Percentiles rank a stretch among this genome's conserved stretches.
These are phyloP conservation scores for Sporothrix luriei DNA, from an alignment of 2,329 filamentous ascomycete genomes.

Conservation along the genomic window DNA sequence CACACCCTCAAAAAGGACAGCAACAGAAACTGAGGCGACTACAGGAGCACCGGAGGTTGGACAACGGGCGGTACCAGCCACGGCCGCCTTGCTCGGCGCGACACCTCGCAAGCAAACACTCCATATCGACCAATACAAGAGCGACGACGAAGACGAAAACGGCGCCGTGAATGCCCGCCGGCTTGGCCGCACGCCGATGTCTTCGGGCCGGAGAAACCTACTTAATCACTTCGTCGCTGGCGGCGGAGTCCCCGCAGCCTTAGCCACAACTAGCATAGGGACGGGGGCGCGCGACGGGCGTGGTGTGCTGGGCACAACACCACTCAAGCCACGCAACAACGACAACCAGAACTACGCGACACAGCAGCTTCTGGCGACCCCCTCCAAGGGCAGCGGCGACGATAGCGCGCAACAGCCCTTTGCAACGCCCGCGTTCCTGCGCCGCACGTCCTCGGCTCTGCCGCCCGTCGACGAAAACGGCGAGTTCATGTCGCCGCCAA, in stretches of 20 bases:
- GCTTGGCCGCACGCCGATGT: constrained; percentile 55
- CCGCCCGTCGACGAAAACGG: constrained; percentile 60
- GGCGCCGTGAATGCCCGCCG: constrained; percentile 41
- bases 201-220: constrained; percentile 61
- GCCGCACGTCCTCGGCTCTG: constrained; percentile 53
- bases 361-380: constrained; percentile 14
- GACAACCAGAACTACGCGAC: constrained; percentile 40
- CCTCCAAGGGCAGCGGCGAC: constrained; percentile 25
- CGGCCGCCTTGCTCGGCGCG: constrained; percentile 34
- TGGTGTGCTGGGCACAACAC: constrained; percentile 60
- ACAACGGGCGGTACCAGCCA: constrained; percentile 32
- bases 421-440: constrained; percentile 71
- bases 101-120: constrained; percentile 53
- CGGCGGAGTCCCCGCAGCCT: constrained; percentile 2
- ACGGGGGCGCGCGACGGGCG: background rate
- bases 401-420: constrained; percentile 53
- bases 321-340: constrained; percentile 55
- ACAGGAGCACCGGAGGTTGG: constrained; percentile 7
- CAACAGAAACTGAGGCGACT: constrained; percentile 42
- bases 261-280: background rate
- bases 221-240: constrained; percentile 50
- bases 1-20: constrained; percentile 51
- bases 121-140: constrained; percentile 16
- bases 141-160: constrained; percentile 35
- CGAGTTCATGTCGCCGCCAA: constrained; percentile 49